A percentile compares a stretch with the other conserved stretches of the same genome.
Evolutionary conservation across 345 rosid genomes (phyloP).

Genomic region (Psidium friedrichsthalianum): DNA sequence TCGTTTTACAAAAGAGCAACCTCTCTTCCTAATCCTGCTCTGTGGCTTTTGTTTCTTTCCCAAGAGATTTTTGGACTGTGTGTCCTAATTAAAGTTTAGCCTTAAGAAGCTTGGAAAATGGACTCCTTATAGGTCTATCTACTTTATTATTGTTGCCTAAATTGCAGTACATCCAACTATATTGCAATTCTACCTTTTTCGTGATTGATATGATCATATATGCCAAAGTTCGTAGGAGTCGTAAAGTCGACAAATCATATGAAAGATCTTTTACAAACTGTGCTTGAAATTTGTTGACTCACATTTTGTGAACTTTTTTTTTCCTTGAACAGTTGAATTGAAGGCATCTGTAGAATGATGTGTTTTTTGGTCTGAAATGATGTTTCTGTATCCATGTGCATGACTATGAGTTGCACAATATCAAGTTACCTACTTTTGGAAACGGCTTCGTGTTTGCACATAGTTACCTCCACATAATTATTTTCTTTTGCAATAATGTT

Average conservation of each 20-base stretch:
- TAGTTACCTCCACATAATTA: background rate
- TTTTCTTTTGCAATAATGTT: background rate
- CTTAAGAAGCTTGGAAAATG: background rate
- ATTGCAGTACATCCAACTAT: background rate
- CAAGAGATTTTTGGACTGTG: background rate
- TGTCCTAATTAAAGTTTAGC: background rate
- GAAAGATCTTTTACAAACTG: background rate
- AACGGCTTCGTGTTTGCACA: background rate
- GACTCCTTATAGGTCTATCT: background rate
- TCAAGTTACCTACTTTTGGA: background rate
- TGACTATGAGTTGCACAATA: background rate
- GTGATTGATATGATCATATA: background rate
- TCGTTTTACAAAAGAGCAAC: background rate
- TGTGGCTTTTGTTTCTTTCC: background rate
- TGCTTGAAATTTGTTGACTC: background rate
- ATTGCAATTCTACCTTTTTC: background rate
- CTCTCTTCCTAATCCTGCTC: background rate
- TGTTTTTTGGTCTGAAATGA: background rate
- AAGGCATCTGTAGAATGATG: background rate
- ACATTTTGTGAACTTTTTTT: background rate
- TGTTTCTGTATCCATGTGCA: background rate
- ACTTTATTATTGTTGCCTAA: background rate
- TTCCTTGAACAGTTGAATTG: background rate
- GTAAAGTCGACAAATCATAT: background rate
- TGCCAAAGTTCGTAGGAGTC: background rate